These are phyloP conservation scores for Backusella psychrophila DNA, from an alignment of 192 early-diverging fungal species.

Conservation along the genomic window DNA sequence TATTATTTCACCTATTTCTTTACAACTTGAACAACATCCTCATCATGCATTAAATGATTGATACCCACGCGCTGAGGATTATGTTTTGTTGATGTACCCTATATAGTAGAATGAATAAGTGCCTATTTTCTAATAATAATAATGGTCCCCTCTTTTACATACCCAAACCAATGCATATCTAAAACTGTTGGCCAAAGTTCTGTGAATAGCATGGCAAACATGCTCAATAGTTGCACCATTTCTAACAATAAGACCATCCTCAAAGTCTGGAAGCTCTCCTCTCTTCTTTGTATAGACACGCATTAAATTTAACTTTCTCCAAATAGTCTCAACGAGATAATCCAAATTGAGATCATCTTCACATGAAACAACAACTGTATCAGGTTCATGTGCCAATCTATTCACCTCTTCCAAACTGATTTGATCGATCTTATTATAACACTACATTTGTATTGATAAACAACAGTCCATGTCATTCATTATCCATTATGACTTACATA, in stretches of 20 bases:
- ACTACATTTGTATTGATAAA: conserved; percentile 32
- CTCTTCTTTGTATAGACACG: conserved; percentile 97
- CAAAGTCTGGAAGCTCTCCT: conserved; percentile 93
- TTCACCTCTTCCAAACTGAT: conserved; percentile 96
- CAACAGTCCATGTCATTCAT: background rate
- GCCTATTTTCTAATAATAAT: background rate
- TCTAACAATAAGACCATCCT: conserved; percentile 87
- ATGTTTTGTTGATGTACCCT: conserved; percentile 91
- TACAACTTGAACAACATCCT: conserved; percentile 90
- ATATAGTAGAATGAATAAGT: background rate
- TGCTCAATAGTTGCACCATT: conserved; percentile 79
- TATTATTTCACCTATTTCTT: conserved; percentile 46
- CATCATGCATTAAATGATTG: conserved; percentile 80
- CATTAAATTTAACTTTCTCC: conserved; percentile 85
- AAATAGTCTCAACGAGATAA: conserved; percentile 86
- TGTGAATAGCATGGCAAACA: conserved; percentile 88
- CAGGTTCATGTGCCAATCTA: conserved; percentile 80
- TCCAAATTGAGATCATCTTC: conserved; percentile 92
- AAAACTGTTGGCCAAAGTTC: conserved; percentile 81
- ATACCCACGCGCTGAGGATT: conserved; percentile 94
- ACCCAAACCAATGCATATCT: conserved; percentile 96
- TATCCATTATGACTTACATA: conserved; percentile 62
- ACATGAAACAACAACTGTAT: conserved; percentile 89
- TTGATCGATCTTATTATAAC: conserved; percentile 97
- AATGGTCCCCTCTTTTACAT: conserved; percentile 2